phyloP scores from a whole-genome alignment of 1,284 basidiomycete genomes.

The Hortiboletus rubellus region DNA sequence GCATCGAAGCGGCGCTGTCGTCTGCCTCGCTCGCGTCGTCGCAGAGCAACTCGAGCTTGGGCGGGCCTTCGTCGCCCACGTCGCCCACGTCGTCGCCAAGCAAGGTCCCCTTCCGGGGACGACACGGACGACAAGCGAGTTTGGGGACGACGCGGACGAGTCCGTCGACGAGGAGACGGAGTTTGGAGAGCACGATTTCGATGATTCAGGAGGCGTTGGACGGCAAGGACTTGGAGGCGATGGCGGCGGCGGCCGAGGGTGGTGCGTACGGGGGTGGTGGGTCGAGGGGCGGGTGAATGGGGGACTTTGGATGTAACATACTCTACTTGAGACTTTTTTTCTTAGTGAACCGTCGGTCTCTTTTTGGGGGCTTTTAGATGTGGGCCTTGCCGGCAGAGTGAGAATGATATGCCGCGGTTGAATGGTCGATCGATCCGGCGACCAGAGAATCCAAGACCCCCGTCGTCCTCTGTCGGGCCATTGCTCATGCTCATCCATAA shows the following conservation, averaged over 20 bases:
- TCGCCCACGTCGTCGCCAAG: slow-evolving; percentile 40
- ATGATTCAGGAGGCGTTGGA: slow-evolving; percentile 91
- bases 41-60: slow-evolving; percentile 23
- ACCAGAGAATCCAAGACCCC: too few relatives aligned
- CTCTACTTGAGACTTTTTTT: too few relatives aligned
- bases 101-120: slow-evolving; percentile 60
- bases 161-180: slow-evolving; percentile 89
- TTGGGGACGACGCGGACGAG: slow-evolving; percentile 96
- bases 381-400: too few relatives aligned
- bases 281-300: background rate
- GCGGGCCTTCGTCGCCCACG: slow-evolving; percentile 25
- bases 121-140: slow-evolving; percentile 86
- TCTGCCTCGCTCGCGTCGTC: slow-evolving; percentile 38
- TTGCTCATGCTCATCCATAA: too few relatives aligned
- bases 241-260: background rate
- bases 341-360: too few relatives aligned
- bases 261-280: background rate
- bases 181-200: slow-evolving; percentile 94
- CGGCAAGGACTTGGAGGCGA: slow-evolving; percentile 47
- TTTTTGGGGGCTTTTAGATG: too few relatives aligned
- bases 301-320: too few relatives aligned
- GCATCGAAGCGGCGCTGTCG: slow-evolving; percentile 51
- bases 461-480: too few relatives aligned
- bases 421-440: too few relatives aligned
- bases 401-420: too few relatives aligned